Base-by-base conservation (phyloP, 768 basidiomycete genomes). In the Boletus barrowsii region DNA sequence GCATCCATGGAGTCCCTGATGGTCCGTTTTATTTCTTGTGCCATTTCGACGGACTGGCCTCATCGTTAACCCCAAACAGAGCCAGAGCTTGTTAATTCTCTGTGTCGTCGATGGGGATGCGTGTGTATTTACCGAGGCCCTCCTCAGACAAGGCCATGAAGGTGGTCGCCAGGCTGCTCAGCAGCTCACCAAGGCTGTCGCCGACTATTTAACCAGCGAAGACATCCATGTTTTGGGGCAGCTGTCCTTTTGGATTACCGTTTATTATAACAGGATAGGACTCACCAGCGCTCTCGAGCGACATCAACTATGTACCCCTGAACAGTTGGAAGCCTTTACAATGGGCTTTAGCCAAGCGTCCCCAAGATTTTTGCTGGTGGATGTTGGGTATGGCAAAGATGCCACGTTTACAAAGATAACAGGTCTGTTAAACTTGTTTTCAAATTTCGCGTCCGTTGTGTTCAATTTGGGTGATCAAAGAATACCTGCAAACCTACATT, bases 61-160 rank as follows among this genome's bases (percentile, higher is more conserved):
- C 52, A 59, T 40, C 29, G 4, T 56, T 32, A 4, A 24, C 40
- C 41, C 45, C 18, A 48, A 52, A 52, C 69, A 87, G 83, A 80
- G 76, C 59, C 82, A 83, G 69, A 78, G 80, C 59, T 80, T 86
- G 41, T 79, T 90, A 61, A 83, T 90, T 55, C 77, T 88, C 59
- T 88, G 87, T 63, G 79, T 87, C 58, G 77, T 91, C 62, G 86
- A 90, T 61, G 88, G 86, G 37, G 83, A 89, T 66, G 80, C 81
- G 45, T 82, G 82, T 58, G 72, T 88, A 60, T 90, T 91, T 73
- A 75, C 75, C 51, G 77, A 75, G 45, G 72, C 81, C 18, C 76
- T 86, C 54, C 71, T 91, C 39, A 66, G 64, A 30, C 83, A 84
- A 67, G 88, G 88, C 8, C 80, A 81, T 44, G 76, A 79, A 49